These are phyloP conservation scores for Trichoderma afroharzianum DNA, from an alignment of 2,329 filamentous ascomycete genomes.

Conservation along the genomic window DNA sequence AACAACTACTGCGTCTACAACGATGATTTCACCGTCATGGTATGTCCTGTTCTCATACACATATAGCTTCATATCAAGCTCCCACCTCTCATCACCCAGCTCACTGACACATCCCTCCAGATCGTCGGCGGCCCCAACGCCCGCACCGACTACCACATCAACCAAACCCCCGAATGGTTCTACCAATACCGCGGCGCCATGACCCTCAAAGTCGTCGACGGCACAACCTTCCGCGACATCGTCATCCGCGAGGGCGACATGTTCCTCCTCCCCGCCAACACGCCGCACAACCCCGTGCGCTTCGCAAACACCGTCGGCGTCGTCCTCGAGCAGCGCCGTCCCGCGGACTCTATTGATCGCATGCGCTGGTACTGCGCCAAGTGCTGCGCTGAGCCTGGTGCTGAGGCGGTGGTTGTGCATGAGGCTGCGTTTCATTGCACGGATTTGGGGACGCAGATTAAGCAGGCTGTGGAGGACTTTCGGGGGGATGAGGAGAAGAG, in stretches of 20 bases:
- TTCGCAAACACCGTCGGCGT: conserved; percentile 93
- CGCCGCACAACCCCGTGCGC: conserved; percentile 92
- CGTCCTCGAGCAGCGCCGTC: conserved; percentile 82
- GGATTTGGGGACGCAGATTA: conserved; percentile 91
- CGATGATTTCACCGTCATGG: conserved; percentile 77
- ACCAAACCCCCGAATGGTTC: conserved; percentile 95
- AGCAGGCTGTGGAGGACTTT: conserved; percentile 82
- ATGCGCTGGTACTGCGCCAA: conserved; percentile 85
- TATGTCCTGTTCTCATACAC: conserved; percentile 28
- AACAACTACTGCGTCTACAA: conserved; percentile 99
- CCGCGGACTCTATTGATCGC: conserved; percentile 65
- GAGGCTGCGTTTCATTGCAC: conserved; percentile 86
- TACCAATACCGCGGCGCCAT: conserved; percentile 93
- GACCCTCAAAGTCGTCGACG: conserved; percentile 87
- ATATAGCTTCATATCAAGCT: not conserved
- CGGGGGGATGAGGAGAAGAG: conserved; percentile 63
- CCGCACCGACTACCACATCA: conserved; percentile 97
- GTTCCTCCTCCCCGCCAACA: conserved; percentile 89
- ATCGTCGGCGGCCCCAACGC: conserved; percentile 96
- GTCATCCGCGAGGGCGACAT: conserved; percentile 89
- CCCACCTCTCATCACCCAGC: not conserved
- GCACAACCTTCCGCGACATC: conserved; percentile 70
- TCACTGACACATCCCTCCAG: conserved; percentile 35
- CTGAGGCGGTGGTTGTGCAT: conserved; percentile 58
- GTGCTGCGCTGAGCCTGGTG: conserved; percentile 46